phyloP scores from a whole-genome alignment of 192 early-diverging fungal species.

The Coemansia sp. region DNA sequence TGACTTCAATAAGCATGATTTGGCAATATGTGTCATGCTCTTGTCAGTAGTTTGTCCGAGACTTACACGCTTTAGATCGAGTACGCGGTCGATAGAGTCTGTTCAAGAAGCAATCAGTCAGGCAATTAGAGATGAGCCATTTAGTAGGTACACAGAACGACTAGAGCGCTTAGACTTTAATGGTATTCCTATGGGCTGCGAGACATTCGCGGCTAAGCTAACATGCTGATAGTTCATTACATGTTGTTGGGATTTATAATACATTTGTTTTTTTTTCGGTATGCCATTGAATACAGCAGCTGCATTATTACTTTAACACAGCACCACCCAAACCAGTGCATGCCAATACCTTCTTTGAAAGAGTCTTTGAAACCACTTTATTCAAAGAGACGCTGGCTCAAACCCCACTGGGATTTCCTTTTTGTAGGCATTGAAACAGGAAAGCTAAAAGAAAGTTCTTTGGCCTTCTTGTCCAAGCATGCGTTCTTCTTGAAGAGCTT shows the following conservation, averaged over 20 bases:
- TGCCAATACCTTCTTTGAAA: background rate
- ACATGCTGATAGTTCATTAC: background rate
- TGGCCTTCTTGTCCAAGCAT: background rate
- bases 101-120: background rate
- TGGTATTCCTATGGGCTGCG: background rate
- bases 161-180: background rate
- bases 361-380: background rate
- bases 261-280: background rate
- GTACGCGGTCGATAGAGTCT: background rate
- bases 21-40: conserved; percentile 1
- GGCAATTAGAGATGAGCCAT: background rate
- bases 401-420: background rate
- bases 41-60: background rate
- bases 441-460: background rate
- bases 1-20: background rate
- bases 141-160: background rate
- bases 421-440: background rate
- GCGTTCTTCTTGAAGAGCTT: background rate
- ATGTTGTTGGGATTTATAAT: too few species aligned
- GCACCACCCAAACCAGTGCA: background rate
- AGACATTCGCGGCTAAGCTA: background rate
- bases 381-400: background rate
- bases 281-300: too few species aligned
- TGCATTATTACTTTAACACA: background rate
- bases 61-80: background rate